phyloP scores from a whole-genome alignment of 1,139 yeast genomes.

The Blastobotrys buckinghamii region DNA sequence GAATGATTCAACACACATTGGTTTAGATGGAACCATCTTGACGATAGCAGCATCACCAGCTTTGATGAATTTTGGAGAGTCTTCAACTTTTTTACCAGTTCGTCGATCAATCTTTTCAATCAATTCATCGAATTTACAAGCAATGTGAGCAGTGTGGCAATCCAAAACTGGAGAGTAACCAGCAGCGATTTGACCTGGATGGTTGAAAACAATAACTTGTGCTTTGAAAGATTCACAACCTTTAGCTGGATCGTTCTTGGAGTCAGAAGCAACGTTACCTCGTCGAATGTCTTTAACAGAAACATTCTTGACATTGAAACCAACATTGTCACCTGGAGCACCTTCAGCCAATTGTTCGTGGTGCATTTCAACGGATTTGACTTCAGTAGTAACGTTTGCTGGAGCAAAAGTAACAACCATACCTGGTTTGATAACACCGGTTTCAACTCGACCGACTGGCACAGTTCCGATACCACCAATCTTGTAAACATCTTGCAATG shows the following conservation, averaged over 20 bases:
- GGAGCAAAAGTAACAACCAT: conserved; percentile 89
- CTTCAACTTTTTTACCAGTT: conserved; percentile 85
- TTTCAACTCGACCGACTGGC: conserved; percentile 93
- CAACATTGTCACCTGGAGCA: conserved; percentile 92
- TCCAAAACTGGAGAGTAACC: conserved; percentile 93
- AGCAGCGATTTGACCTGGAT: conserved; percentile 90
- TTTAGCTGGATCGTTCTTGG: conserved; percentile 90
- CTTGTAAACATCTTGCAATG: conserved; percentile 90
- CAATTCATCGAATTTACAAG: conserved; percentile 82
- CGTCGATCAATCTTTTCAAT: conserved; percentile 90
- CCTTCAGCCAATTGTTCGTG: conserved; percentile 83
- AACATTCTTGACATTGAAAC: conserved; percentile 93
- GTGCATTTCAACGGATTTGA: conserved; percentile 91
- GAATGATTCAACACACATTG: conserved; percentile 97
- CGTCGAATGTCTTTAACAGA: conserved; percentile 92
- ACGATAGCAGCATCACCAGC: conserved; percentile 94
- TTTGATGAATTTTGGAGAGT: conserved; percentile 78
- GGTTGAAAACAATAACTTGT: conserved; percentile 86
- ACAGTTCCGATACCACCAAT: conserved; percentile 92
- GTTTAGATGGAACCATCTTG: conserved; percentile 89
- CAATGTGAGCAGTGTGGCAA: conserved; percentile 95
- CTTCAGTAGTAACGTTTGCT: conserved; percentile 90
- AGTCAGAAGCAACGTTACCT: conserved; percentile 95
- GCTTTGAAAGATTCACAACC: conserved; percentile 81
- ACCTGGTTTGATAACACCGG: conserved; percentile 90